Evolutionary conservation across 306 rosid species (phyloP), one percentile per base, ranked within the genome.

Genomic region (Styphnolobium japonicum): DNA sequence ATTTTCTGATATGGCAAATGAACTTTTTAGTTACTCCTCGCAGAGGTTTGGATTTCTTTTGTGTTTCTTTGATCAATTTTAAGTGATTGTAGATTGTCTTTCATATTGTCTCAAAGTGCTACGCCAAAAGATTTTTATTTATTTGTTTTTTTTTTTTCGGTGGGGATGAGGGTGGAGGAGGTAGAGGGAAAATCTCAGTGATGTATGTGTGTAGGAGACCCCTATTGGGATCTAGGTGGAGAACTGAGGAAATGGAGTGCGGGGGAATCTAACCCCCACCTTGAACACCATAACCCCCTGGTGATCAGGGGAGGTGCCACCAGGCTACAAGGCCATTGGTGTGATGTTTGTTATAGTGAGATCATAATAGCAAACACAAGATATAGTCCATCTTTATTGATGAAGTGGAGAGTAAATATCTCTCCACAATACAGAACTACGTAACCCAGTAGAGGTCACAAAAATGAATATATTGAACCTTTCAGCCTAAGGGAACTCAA

Each of bases 341-440:
- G n/a, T n/a, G n/a, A 61, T 27, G 45, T 61, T 64, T 23, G 46
- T 53, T 23, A 21, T 34, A 51, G 22, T 21, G 31, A 21, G 5
- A 33, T 76, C 46, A 16, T 42, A 18, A 6, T 10, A 19, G 29
- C 42, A 75, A 76, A 60, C 45, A 14, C 29, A 34, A 37, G 14
- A 37, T 19, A 8, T 5, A 68, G 61, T 60, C 57, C 72, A 52
- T 34, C 78, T 73, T 82, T 82, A 86, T 75, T 75, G 56, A 31
- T 60, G 52, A 75, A 57, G 62, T 75, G 18, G 36, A 82, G 70
- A 82, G 40, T 43, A 14, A 29, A 63, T 25, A 23, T 62, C 75
- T 67, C 71, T 60, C 39, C 46, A 46, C 18, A 75, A 37, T 80
- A 82, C 70, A 79, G 70, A 74, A 82, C 21, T 14, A 79, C 37